Evolutionary conservation across 768 basidiomycete genomes (phyloP).

Genomic region (Paxillus involutus): DNA sequence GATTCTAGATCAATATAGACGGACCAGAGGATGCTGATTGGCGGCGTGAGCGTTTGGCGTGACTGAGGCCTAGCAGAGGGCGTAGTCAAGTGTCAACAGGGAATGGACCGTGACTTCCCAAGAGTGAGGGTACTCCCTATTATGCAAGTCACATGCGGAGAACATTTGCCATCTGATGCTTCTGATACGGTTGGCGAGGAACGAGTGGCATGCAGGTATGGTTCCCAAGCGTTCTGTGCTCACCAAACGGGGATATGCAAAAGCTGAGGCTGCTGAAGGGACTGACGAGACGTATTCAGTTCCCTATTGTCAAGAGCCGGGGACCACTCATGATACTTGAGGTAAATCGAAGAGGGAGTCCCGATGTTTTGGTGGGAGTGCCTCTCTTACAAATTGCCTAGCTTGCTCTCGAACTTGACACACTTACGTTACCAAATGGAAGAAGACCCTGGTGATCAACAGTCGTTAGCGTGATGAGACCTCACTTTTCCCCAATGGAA

Average conservation of each 20-base stretch:
- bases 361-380: conserved; percentile 1
- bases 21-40: conserved; percentile 10
- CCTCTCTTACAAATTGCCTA: conserved; percentile 2
- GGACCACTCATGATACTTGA: conserved; percentile 10
- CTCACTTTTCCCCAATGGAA: conserved; percentile 20
- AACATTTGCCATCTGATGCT: conserved; percentile 17
- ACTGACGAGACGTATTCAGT: not conserved
- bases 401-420: conserved; percentile 19
- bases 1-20: conserved; percentile 3
- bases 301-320: conserved; percentile 21
- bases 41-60: conserved; percentile 3
- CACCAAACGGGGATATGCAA: not conserved
- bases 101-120: conserved; percentile 25
- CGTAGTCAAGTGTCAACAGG: conserved; percentile 24
- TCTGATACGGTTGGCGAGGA: conserved; percentile 20
- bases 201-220: not conserved
- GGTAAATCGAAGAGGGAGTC: conserved; percentile 16
- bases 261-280: not conserved
- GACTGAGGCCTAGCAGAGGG: conserved; percentile 16
- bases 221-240: not conserved
- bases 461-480: conserved; percentile 19
- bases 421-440: conserved; percentile 28
- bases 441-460: conserved; percentile 30
- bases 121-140: conserved; percentile 1
- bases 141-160: conserved; percentile 8